Percentiles rank a stretch among this genome's conserved stretches.
Evolutionary conservation across 1,284 basidiomycete genomes (phyloP).

Genomic region (Hypsizygus ulmarius): DNA sequence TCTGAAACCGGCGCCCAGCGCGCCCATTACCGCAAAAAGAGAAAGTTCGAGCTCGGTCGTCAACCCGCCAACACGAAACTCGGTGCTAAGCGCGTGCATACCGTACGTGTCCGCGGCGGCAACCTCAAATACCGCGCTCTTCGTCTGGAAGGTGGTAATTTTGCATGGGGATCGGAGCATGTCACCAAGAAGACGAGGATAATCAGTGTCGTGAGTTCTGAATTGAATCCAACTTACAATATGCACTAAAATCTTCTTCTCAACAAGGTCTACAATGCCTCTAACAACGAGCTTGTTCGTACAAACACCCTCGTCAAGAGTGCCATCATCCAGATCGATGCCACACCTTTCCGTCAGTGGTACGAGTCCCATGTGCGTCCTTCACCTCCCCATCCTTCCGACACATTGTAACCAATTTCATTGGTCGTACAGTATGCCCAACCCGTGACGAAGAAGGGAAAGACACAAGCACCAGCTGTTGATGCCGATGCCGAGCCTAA

Average conservation of each 20-base stretch:
- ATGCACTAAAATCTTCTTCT: not conserved
- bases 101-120: conserved; percentile 90
- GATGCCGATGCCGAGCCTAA: conserved; percentile 55
- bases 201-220: conserved; percentile 82
- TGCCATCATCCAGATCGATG: conserved; percentile 94
- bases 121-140: conserved; percentile 93
- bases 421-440: conserved; percentile 71
- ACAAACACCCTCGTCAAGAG: conserved; percentile 97
- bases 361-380: conserved; percentile 89
- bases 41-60: conserved; percentile 98
- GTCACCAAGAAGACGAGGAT: conserved; percentile 92
- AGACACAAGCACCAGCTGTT: conserved; percentile 48
- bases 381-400: not conserved
- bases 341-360: conserved; percentile 97
- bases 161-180: conserved; percentile 94
- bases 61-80: conserved; percentile 95
- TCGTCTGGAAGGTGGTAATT: conserved; percentile 93
- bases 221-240: conserved; percentile 4
- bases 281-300: conserved; percentile 98
- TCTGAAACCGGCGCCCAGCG: conserved; percentile 90
- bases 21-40: conserved; percentile 97
- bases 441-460: conserved; percentile 86
- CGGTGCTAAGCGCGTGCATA: conserved; percentile 89
- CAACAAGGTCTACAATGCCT: conserved; percentile 88
- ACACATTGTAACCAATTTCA: conserved; percentile 14